Conservation (phyloP, 2,329 filamentous ascomycete genomes). For the Fusarium odoratissimum region DNA sequence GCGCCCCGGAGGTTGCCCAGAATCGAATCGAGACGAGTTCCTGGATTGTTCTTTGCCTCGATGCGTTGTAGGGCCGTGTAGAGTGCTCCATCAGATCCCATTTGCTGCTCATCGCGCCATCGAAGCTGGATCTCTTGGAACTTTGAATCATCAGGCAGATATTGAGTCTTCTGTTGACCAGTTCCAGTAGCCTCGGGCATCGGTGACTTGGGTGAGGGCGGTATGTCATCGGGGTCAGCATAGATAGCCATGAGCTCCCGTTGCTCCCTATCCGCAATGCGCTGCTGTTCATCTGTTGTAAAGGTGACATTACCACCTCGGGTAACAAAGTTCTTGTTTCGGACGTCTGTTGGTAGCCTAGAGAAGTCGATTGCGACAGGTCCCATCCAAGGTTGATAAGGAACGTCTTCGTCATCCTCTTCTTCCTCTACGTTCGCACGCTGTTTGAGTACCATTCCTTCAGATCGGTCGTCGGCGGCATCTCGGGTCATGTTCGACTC, state of each 20-base stretch:
- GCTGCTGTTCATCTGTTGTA: constrained; percentile 65
- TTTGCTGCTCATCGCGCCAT: constrained; percentile 59
- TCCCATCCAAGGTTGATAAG: constrained; percentile 64
- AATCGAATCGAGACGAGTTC: constrained; percentile 55
- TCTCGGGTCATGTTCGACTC: constrained; percentile 76
- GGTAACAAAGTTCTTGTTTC: constrained; percentile 63
- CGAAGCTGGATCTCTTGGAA: constrained; percentile 63
- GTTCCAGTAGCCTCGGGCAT: constrained; percentile 48
- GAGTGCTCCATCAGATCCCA: constrained; percentile 57
- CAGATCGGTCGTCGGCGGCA: constrained; percentile 77
- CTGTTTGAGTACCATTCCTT: constrained; percentile 75
- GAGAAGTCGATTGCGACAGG: constrained; percentile 61
- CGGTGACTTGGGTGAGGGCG: constrained; percentile 67
- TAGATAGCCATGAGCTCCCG: constrained; percentile 72
- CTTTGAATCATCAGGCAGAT: constrained; percentile 55
- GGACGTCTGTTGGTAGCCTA: constrained; percentile 57
- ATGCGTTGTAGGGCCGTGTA: constrained; percentile 59
- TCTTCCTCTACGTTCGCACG: constrained; percentile 61
- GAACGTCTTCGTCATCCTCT: constrained; percentile 69
- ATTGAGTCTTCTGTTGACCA: constrained; percentile 45
- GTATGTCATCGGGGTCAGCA: constrained; percentile 64
- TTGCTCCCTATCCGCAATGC: constrained; percentile 67
- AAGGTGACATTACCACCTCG: constrained; percentile 65
- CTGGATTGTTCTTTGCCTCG: constrained; percentile 51
- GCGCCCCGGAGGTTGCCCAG: constrained; percentile 50